Percentiles rank a stretch among this genome's conserved stretches.
Evolutionary conservation across 169 alveolate species (phyloP).

Genomic region (Babesia microti): DNA sequence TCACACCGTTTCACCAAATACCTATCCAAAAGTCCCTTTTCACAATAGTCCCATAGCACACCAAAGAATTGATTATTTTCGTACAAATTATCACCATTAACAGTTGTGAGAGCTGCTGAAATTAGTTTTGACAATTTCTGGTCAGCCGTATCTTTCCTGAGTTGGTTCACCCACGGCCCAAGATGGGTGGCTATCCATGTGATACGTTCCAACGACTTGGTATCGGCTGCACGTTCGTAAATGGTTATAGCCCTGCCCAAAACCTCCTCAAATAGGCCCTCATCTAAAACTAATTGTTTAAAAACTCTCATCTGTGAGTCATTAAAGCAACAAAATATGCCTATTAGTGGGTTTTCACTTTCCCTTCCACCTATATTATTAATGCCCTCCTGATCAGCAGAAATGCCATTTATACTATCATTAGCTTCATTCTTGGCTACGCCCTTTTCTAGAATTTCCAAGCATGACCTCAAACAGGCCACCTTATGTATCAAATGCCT

Average conservation of each 20-base stretch:
- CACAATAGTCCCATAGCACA: conserved; percentile 29
- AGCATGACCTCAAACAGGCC: conserved; percentile 33
- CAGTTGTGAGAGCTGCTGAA: no score
- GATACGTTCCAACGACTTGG: conserved; percentile 14
- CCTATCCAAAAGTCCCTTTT: conserved; percentile 33
- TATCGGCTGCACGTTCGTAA: conserved; percentile 16
- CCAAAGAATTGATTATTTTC: conserved; percentile 18
- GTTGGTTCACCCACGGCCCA: conserved; percentile 29
- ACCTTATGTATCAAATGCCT: conserved; percentile 26
- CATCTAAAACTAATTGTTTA: conserved; percentile 32
- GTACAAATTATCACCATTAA: no score
- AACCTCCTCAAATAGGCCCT: conserved; percentile 41
- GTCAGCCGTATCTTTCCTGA: conserved; percentile 31
- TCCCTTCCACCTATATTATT: background rate
- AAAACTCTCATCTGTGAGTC: conserved; percentile 34
- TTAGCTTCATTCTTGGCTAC: conserved; percentile 19
- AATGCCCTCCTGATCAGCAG: conserved; percentile 2
- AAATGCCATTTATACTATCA: conserved; percentile 1
- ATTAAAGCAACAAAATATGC: no score
- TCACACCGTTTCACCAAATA: conserved; percentile 28
- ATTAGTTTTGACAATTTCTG: conserved; percentile 19
- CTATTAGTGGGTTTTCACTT: conserved; percentile 7
- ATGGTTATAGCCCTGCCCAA: conserved; percentile 33
- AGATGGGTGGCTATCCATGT: conserved; percentile 26
- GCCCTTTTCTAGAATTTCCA: conserved; percentile 28